Conservation (phyloP, 2,329 filamentous ascomycete genomes). For the Hypomyces rosellus region DNA sequence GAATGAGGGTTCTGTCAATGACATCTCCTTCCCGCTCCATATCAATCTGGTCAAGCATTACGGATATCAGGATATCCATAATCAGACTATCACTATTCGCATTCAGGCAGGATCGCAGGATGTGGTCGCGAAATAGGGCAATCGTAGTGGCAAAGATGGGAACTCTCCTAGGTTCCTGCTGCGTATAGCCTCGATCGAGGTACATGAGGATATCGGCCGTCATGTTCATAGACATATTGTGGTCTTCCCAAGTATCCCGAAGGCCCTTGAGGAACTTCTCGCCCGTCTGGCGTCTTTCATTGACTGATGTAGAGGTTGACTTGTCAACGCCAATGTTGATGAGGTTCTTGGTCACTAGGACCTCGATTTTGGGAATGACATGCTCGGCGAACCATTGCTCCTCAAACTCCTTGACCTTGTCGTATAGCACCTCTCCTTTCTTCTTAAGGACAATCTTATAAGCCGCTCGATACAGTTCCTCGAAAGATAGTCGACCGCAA, state of each 20-base stretch:
- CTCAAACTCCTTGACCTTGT: constrained; percentile 74
- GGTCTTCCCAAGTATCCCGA: constrained; percentile 76
- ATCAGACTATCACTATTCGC: constrained; percentile 46
- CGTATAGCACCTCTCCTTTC: constrained; percentile 75
- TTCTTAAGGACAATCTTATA: constrained; percentile 93
- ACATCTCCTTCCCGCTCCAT: constrained; percentile 89
- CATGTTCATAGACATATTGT: constrained; percentile 94
- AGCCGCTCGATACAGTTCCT: constrained; percentile 86
- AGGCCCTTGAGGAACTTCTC: constrained; percentile 76
- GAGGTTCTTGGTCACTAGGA: constrained; percentile 64
- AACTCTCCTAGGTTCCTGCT: constrained; percentile 58
- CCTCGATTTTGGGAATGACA: constrained; percentile 64
- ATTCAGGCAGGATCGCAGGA: constrained; percentile 58
- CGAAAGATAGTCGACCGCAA: constrained; percentile 84
- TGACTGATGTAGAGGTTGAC: constrained; percentile 54
- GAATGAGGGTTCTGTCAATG: constrained; percentile 76
- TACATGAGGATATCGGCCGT: constrained; percentile 96
- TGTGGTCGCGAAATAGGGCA: constrained; percentile 79
- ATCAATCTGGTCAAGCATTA: constrained; percentile 83
- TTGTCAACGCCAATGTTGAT: constrained; percentile 53
- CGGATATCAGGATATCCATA: constrained; percentile 68
- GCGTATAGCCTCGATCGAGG: constrained; percentile 79
- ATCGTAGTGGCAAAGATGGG: constrained; percentile 82
- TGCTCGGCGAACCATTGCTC: constrained; percentile 69
- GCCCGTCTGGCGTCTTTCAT: constrained; percentile 72